Evolutionary conservation across 495 filamentous ascomycete genomes (phyloP), one percentile per base, ranked within the genome.

Genomic region (Podospora comata): DNA sequence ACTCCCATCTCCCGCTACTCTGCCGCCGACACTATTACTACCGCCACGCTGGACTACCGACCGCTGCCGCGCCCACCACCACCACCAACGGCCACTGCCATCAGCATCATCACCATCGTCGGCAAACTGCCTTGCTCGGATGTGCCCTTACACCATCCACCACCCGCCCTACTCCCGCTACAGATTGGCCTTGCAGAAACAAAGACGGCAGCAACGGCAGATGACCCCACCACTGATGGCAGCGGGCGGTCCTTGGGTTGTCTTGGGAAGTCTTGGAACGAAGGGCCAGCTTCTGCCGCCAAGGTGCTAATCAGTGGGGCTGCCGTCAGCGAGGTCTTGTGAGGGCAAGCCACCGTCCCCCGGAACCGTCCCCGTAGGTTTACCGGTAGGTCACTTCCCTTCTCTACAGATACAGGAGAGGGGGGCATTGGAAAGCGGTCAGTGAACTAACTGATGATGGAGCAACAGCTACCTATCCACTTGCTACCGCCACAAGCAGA

Each of bases 251-350:
- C 23, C 27, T 61, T 61, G 59, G 56, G 26, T 5, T 48, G 61
- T 63, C 61, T 63, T 63, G 61, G 30, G 30, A 32, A 44, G 61
- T 63, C 61, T 63, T 63, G 61, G 61, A 63, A 63, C 61, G 39
- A 63, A 63, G 59, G 61, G 53, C 61, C 61, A 63, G 61, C 61
- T 63, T 44, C 61, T 13, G 15, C 20, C 48, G 61, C 61, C 61
- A 63, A 63, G 61, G 32, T 63, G 61, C 61, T 63, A 63, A 63
- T 62, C 61, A 19, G 61, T 53, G 61, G 61, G 61, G 61, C 34
- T 53, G 32, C 61, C 61, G 61, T 63, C 61, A 63, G 61, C 27
- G 30, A 48, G 61, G 61, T 63, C 61, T 63, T 63, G 61, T 63
- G 61, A 63, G 61, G 34, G 61, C 59, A 63, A 63, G 61, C 61